Conservation (phyloP, 129 eudicot species). For the Flaveria linearis region DNA sequence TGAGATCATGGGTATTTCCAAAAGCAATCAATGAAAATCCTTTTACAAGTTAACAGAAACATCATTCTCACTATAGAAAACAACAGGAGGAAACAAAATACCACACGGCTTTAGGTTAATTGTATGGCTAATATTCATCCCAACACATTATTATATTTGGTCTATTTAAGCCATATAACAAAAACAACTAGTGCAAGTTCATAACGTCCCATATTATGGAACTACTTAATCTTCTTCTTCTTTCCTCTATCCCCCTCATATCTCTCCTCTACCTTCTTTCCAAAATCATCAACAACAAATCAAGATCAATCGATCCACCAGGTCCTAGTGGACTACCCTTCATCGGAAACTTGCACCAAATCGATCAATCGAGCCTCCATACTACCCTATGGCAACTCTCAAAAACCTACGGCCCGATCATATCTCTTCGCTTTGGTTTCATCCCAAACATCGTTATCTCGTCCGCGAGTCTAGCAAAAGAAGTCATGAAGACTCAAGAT, state of each 20-base stretch:
- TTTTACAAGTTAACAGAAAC: too few species aligned
- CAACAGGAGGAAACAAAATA: too few species aligned
- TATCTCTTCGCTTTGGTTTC: slow-evolving; percentile 23
- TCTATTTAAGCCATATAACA: too few species aligned
- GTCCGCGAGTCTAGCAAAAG: slow-evolving; percentile 26
- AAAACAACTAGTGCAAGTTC: too few species aligned
- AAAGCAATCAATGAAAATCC: too few species aligned
- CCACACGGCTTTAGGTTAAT: too few species aligned
- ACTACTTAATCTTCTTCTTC: background rate
- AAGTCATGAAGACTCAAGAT: slow-evolving; percentile 29
- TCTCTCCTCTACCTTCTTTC: slow-evolving; percentile 24
- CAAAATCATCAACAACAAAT: slow-evolving; percentile 18
- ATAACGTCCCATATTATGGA: background rate
- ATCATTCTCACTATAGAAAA: too few species aligned
- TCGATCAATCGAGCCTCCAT: slow-evolving; percentile 24
- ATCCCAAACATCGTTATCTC: slow-evolving; percentile 26
- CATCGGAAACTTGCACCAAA: slow-evolving; percentile 37
- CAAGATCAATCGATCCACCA: slow-evolving; percentile 20
- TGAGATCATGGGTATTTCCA: too few species aligned
- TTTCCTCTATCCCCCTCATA: slow-evolving; percentile 17
- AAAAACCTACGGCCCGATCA: slow-evolving; percentile 28
- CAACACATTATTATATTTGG: too few species aligned
- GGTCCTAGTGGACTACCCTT: slow-evolving; percentile 35
- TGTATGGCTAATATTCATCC: too few species aligned
- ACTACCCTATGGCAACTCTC: slow-evolving; percentile 33